A percentile compares a stretch with the other conserved stretches of the same genome.
phyloP scores from a whole-genome alignment of 1,284 basidiomycete genomes.

The Phylloboletellus chloephorus region DNA sequence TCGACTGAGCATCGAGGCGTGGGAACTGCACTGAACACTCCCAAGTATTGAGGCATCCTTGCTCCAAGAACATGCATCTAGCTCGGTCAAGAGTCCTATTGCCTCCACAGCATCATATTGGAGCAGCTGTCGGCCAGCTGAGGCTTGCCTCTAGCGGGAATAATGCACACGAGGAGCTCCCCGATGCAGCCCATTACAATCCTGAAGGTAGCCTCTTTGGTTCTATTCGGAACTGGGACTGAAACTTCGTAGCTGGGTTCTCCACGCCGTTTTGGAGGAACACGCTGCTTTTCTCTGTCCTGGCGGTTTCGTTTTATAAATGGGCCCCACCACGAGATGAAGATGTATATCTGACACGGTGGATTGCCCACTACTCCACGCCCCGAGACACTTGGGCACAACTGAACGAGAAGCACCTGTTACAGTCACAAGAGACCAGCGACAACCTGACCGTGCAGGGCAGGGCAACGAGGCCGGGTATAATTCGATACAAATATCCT shows the following conservation, averaged over 20 bases:
- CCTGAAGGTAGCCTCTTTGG: slow-evolving; percentile 47
- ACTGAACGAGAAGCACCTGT: slow-evolving; percentile 52
- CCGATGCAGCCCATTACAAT: slow-evolving; percentile 43
- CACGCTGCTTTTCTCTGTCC: slow-evolving; percentile 43
- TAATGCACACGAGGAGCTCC: slow-evolving; percentile 34
- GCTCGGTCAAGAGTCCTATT: slow-evolving; percentile 32
- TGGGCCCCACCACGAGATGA: slow-evolving; percentile 56
- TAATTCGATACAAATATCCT: slow-evolving; percentile 61
- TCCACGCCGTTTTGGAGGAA: slow-evolving; percentile 59
- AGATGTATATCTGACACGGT: slow-evolving; percentile 56
- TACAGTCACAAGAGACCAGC: slow-evolving; percentile 42
- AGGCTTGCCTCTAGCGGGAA: slow-evolving; percentile 37
- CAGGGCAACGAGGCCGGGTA: slow-evolving; percentile 46
- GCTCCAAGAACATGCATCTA: slow-evolving; percentile 24
- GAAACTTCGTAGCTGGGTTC: slow-evolving; percentile 41
- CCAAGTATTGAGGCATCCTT: background rate
- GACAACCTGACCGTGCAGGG: slow-evolving; percentile 43
- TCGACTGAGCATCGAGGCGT: slow-evolving; percentile 8
- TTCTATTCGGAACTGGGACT: slow-evolving; percentile 8
- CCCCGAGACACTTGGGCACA: slow-evolving; percentile 47
- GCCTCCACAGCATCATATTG: slow-evolving; percentile 24
- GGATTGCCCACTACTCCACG: slow-evolving; percentile 51
- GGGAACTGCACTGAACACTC: slow-evolving; percentile 12
- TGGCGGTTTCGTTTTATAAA: slow-evolving; percentile 54
- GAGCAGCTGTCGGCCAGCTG: slow-evolving; percentile 25